Base-by-base conservation (phyloP, 1,284 basidiomycete genomes). In the Psilocybe mexicana region DNA sequence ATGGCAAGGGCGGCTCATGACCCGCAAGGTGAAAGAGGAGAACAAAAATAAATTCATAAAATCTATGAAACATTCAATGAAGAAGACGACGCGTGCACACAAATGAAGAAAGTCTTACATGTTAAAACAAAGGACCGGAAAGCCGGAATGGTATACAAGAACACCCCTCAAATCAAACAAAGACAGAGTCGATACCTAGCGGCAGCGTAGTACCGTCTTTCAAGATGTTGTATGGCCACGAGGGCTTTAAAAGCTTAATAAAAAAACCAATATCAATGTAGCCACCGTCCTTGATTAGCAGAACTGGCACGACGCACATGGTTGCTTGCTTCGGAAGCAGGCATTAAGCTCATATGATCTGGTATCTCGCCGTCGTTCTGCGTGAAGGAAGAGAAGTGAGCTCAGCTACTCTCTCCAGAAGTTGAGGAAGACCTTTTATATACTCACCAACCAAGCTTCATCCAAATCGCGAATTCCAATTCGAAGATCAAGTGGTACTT, bases 321-420 rank as follows among this genome's bases (percentile, higher is more conserved):
- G 55, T 74, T 72, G 14, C 76, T 67, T 18, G 87, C 87, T 49
- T 88, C 83, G 7, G 69, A 57, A 11, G 74, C 74, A 12, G 86
- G 77, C n/a, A 92, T 66, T 24, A 92, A 71, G 67, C 92, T 90
- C 88, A 92, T 92, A 63, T 92, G 88, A 62, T 90, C 84, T 10
- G 88, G 87, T 44, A 82, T 72, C 35, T 79, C 70, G 14, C 78
- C 78, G 26, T 74, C 75, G 57, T 89, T 89, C 90, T 92, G 33
- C 61, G 56, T 43, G 28, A 57, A 33, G 45, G 35, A 28, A 25
- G 46, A 40, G 52, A n/a, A 36, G 12, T 60, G 36, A 56, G 50
- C 51, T 23, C 54, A 48, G 43, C 46, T 56, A 52, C 57, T 56
- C 50, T 49, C 47, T 54, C 53, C 49, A 43, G 49, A 49, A 43